Conservation (phyloP, 305 asterid species). For the Solanum aculeatissimum region DNA sequence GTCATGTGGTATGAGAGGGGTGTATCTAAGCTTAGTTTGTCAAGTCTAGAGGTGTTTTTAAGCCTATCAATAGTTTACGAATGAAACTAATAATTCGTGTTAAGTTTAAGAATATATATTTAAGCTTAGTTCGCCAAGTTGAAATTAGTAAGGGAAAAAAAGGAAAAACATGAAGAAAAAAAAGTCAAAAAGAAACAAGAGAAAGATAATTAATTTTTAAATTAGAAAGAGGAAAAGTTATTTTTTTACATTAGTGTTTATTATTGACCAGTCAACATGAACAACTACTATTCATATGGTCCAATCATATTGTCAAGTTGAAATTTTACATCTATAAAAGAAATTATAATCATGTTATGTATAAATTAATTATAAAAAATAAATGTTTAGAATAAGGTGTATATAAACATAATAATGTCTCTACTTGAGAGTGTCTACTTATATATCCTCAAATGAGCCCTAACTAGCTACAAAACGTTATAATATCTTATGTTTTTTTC, state of each 20-base stretch:
- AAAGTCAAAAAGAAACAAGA: background rate
- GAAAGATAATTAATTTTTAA: background rate
- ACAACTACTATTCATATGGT: background rate
- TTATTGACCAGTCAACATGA: slow-evolving; percentile 17
- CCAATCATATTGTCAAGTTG: background rate
- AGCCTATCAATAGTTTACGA: no score
- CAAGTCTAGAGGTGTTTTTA: no score
- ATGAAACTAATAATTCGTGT: no score
- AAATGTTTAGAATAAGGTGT: background rate
- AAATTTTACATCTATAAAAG: background rate
- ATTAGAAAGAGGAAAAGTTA: background rate
- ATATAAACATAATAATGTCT: background rate
- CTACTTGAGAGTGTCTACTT: no score
- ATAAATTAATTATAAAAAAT: background rate
- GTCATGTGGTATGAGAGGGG: no score
- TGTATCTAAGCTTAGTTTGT: no score
- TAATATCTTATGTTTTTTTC: background rate
- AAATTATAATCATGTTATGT: background rate
- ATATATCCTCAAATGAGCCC: background rate
- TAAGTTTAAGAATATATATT: no score
- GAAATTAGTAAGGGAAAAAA: no score
- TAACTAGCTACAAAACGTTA: background rate
- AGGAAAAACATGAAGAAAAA: background rate
- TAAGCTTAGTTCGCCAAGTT: no score
- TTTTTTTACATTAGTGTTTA: background rate